phyloP scores from a whole-genome alignment of 306 rosid species.

The Hippophae tibetana region DNA sequence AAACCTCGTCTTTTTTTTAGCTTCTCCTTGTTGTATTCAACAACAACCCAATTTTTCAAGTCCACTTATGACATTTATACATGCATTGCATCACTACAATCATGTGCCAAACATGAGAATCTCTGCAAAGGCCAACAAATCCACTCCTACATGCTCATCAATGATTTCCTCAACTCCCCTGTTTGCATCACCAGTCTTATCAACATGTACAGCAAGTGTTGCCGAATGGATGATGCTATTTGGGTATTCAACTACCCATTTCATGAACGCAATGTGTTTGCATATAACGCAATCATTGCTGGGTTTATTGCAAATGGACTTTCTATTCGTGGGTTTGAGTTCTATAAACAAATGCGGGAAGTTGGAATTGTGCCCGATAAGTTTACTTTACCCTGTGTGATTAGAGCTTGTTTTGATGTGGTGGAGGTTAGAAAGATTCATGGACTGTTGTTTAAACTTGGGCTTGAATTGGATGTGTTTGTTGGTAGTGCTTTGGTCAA shows the following conservation, averaged over 20 bases:
- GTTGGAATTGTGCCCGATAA: constrained; percentile 53
- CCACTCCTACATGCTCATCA: constrained; percentile 42
- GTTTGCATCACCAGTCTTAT: constrained; percentile 60
- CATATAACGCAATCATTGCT: constrained; percentile 66
- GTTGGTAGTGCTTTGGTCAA: constrained; percentile 75
- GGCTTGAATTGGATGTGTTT: constrained; percentile 63
- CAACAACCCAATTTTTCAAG: not conserved
- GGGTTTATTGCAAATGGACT: constrained; percentile 51
- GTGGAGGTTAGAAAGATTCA: constrained; percentile 56
- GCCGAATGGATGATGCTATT: constrained; percentile 36
- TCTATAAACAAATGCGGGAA: constrained; percentile 47
- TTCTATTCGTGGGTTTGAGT: constrained; percentile 27
- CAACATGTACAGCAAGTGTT: constrained; percentile 80
- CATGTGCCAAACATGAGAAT: constrained; percentile 42
- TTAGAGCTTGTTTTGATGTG: constrained; percentile 46
- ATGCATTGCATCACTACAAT: constrained; percentile 51
- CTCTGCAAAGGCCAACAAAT: constrained; percentile 47
- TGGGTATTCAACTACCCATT: constrained; percentile 35
- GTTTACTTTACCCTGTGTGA: constrained; percentile 63
- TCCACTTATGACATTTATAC: constrained; percentile 21
- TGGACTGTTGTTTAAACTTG: constrained; percentile 60
- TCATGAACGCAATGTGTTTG: constrained; percentile 46
- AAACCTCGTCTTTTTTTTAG: constrained; percentile 16
- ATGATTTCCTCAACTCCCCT: constrained; percentile 45
- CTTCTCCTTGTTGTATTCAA: constrained; percentile 32